Evolutionary conservation across 2,329 filamentous ascomycete species (phyloP).

Genomic region (Colletotrichum tamarilloi): DNA sequence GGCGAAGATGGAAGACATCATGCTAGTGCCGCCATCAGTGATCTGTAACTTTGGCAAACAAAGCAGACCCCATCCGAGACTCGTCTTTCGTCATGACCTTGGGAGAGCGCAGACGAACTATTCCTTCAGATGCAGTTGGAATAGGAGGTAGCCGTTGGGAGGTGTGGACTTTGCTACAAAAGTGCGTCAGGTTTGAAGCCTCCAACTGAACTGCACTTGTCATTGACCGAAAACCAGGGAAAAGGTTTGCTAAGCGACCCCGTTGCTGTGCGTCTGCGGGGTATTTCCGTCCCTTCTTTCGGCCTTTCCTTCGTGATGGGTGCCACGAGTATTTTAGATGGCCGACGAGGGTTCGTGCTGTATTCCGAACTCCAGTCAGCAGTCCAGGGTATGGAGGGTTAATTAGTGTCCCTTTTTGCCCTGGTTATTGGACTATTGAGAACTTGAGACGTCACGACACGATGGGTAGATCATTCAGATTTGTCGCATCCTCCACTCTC

Average conservation of each 20-base stretch:
- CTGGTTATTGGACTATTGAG: background rate
- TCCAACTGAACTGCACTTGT: conserved; percentile 7
- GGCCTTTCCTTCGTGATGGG: conserved; percentile 11
- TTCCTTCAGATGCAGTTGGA: background rate
- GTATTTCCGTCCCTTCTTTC: conserved; percentile 30
- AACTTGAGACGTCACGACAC: background rate
- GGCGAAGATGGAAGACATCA: background rate
- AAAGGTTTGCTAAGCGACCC: conserved; percentile 20
- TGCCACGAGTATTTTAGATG: conserved; percentile 12
- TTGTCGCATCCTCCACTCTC: background rate
- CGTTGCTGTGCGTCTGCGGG: conserved; percentile 25
- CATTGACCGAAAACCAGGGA: conserved; percentile 20
- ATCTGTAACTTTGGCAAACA: background rate
- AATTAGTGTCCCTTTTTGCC: background rate
- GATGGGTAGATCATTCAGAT: background rate
- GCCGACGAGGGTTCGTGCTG: too few species aligned
- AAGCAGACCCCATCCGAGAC: background rate
- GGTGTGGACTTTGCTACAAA: background rate
- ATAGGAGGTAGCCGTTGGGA: background rate
- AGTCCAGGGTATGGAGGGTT: background rate
- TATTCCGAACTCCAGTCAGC: too few species aligned
- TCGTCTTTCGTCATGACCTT: background rate
- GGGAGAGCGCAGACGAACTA: too few species aligned
- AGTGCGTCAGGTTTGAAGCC: conserved; percentile 1
- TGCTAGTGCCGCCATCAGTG: background rate